Conservation (phyloP, 345 rosid species). For the Eucalyptus regnans region DNA sequence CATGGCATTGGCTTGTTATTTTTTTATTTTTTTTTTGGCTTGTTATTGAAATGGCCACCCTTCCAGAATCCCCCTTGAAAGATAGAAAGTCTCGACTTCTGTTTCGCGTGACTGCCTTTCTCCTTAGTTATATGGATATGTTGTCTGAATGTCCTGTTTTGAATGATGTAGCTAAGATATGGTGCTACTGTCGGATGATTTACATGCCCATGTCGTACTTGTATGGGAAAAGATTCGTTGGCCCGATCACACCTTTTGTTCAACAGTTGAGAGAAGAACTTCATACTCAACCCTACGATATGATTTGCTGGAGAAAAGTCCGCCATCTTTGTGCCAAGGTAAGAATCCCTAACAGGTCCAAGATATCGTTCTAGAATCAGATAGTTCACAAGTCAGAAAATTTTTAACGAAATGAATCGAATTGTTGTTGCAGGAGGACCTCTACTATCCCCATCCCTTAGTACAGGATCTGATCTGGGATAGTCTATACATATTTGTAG, state of each 20-base stretch:
- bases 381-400: background rate
- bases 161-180: constrained; percentile 12
- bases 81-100: background rate
- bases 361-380: background rate
- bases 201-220: constrained; percentile 25
- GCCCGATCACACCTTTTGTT: constrained; percentile 19
- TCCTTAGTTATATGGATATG: background rate
- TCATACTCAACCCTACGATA: constrained; percentile 5
- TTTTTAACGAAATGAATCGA: background rate
- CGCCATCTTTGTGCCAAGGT: constrained; percentile 13
- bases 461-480: constrained; percentile 30
- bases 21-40: no score
- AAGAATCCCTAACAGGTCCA: background rate
- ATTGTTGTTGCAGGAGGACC: constrained; percentile 15
- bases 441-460: constrained; percentile 25
- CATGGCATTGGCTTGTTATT: background rate
- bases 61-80: background rate
- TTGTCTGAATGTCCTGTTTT: background rate
- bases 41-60: background rate
- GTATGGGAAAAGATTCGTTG: constrained; percentile 21
- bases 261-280: constrained; percentile 14
- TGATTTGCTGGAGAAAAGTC: constrained; percentile 5
- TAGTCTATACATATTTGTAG: constrained; percentile 7
- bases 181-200: constrained; percentile 17
- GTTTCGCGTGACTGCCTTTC: background rate